A percentile compares a stretch with the other conserved stretches of the same genome.
Evolutionary conservation across 2,329 filamentous ascomycete genomes (phyloP).

Genomic region (Colletotrichum falcatum): DNA sequence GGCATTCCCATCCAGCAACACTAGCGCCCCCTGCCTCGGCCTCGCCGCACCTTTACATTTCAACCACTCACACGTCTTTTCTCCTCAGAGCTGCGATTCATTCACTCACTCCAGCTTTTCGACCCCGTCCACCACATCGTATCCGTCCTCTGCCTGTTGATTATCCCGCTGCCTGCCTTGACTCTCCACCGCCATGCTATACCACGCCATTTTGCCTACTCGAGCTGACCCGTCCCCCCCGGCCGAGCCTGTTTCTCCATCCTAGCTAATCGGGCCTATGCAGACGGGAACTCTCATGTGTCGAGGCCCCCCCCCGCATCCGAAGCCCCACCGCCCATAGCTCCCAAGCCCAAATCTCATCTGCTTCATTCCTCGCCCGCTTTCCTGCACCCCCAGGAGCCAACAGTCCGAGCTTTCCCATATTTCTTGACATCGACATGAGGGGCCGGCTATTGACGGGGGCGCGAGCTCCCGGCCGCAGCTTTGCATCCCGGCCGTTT

Average conservation of each 20-base stretch:
- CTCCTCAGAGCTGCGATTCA: constrained; percentile 17
- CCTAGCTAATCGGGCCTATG: not conserved
- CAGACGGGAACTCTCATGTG: constrained; percentile 15
- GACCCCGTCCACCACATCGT: not conserved
- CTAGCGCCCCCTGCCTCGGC: constrained; percentile 27
- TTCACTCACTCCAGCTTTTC: constrained; percentile 6
- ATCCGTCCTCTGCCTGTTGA: not conserved
- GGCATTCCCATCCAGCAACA: constrained; percentile 13
- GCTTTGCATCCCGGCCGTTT: constrained; percentile 22
- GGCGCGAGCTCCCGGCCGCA: constrained; percentile 9
- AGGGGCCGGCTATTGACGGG: not conserved
- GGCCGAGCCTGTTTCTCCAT: not conserved
- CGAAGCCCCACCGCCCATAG: constrained; percentile 13
- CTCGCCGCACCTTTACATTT: constrained; percentile 27
- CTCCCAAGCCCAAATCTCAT: constrained; percentile 17
- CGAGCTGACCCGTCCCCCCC: not conserved
- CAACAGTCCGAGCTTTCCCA: constrained; percentile 4
- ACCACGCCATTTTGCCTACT: constrained; percentile 12
- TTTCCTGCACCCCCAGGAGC: not conserved
- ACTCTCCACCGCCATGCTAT: constrained; percentile 1
- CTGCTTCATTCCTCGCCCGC: not conserved
- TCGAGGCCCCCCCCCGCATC: constrained; percentile 9
- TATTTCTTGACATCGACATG: constrained; percentile 3
- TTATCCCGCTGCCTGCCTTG: not conserved
- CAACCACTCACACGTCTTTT: constrained; percentile 11